A percentile compares a stretch with the other conserved stretches of the same genome.
Conservation (phyloP, 2,329 filamentous ascomycete species). For the Scedosporium dehoogii region DNA sequence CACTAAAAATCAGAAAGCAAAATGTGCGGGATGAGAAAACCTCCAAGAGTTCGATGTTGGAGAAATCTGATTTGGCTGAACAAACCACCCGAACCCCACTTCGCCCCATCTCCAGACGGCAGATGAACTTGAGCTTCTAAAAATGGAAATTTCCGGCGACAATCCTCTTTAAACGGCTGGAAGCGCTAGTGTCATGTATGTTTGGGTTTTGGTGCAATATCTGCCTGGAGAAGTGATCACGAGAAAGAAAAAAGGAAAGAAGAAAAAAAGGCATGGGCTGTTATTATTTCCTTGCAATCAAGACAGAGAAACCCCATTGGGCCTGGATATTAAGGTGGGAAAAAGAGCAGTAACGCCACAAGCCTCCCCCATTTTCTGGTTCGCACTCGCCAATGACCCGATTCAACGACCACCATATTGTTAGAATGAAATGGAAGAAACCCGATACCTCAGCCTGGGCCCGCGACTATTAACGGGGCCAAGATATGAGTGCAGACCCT, state of each 20-base stretch:
- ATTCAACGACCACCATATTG: background rate
- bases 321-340: background rate
- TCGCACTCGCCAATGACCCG: background rate
- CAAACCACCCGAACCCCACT: background rate
- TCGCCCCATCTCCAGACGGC: background rate
- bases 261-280: background rate
- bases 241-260: background rate
- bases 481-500: too few species aligned
- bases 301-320: background rate
- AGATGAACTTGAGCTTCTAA: background rate
- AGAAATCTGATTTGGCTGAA: background rate
- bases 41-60: background rate
- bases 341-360: background rate
- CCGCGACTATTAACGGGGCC: too few species aligned
- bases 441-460: too few species aligned
- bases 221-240: too few species aligned
- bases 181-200: background rate
- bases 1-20: background rate
- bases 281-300: background rate
- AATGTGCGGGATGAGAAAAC: background rate
- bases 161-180: background rate
- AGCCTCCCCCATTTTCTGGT: background rate
- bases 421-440: too few species aligned
- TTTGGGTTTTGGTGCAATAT: background rate
- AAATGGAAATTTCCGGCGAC: background rate